Base-by-base conservation (phyloP, 371 early-diverging fungal species). In the Actinomortierella wolfii region DNA sequence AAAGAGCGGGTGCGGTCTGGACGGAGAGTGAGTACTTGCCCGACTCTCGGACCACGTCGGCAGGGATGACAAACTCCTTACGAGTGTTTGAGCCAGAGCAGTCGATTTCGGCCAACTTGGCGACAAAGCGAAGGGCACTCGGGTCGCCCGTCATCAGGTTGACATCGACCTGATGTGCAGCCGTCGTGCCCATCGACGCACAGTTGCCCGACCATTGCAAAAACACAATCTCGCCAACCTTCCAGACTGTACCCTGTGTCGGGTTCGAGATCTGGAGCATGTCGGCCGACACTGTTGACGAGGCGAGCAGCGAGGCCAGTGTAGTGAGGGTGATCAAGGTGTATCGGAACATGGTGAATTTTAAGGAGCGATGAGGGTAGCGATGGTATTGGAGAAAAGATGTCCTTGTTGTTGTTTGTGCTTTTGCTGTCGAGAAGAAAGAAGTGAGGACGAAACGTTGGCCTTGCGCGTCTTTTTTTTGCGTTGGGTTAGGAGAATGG, bases 171-270 rank as follows among this genome's bases (percentile, higher is more conserved):
- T 3, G 18, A 48, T 65, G 57, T 58, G 61, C 66, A 3, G 57
- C 41, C 0, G 50, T 53, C n/a, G 48, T 42, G 2, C 61, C 65
- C 65, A 70, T 71, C 7, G 58, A 59, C 24, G 66, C 66, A 47
- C 71, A 65, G 52, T 65, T 65, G 29, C 66, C 65, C 23, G 55
- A 57, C 71, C 71, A 71, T 43, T 71, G 61, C 43, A 71, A 23
- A 29, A 65, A 71, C 3, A 71, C 66, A 1, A 51, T 43, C 25
- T 71, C 71, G 40, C 59, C 61, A 1, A 71, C 66, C 46, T 61
- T 65, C 66, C 71, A 71, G 8, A 45, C 57, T 13, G 60, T 60
- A 9, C 71, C 71, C 34, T 29, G 61, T 24, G 71, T 61, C 2
- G 71, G 65, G 50, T 65, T 70, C 8, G 71, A 70, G 56, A 70